Conservation (phyloP, 805 yeast species). For the Martiniozyma abietophila region DNA sequence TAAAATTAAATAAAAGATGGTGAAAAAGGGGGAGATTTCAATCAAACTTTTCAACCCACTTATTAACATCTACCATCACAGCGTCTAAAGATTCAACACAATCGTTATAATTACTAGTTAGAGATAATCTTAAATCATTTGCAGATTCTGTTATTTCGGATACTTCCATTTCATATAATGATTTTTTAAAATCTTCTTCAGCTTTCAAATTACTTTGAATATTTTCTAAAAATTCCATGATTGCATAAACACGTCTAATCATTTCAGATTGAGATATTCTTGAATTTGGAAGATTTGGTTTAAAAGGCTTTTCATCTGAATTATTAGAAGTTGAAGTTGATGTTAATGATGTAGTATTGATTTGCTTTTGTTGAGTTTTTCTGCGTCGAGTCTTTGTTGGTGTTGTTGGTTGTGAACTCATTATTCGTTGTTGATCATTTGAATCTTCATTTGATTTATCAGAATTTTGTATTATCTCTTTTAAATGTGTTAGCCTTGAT, state of each 20-base stretch:
- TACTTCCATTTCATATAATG: conserved; percentile 17
- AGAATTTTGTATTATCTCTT: conserved; percentile 1
- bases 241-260: conserved; percentile 82
- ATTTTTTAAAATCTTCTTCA: conserved; percentile 52
- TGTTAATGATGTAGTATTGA: too few relatives aligned
- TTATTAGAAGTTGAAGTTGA: conserved; percentile 31
- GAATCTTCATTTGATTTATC: not conserved
- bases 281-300: conserved; percentile 75
- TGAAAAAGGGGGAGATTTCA: too few relatives aligned
- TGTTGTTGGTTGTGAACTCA: too few relatives aligned
- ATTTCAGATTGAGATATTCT: conserved; percentile 72
- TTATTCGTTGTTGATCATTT: too few relatives aligned
- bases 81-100: conserved; percentile 61
- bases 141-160: conserved; percentile 27
- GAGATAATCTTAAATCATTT: conserved; percentile 24
- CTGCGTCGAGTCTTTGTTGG: not conserved
- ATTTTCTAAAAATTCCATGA: conserved; percentile 81
- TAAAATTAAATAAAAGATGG: not conserved
- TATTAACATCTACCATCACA: conserved; percentile 57
- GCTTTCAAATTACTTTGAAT: conserved; percentile 75
- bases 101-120: conserved; percentile 45
- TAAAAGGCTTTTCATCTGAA: conserved; percentile 56
- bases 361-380: not conserved
- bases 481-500: not conserved
- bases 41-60: conserved; percentile 68